These are phyloP conservation scores for Aspergillus japonicus DNA, from an alignment of 2,329 filamentous ascomycete species.

Conservation along the genomic window DNA sequence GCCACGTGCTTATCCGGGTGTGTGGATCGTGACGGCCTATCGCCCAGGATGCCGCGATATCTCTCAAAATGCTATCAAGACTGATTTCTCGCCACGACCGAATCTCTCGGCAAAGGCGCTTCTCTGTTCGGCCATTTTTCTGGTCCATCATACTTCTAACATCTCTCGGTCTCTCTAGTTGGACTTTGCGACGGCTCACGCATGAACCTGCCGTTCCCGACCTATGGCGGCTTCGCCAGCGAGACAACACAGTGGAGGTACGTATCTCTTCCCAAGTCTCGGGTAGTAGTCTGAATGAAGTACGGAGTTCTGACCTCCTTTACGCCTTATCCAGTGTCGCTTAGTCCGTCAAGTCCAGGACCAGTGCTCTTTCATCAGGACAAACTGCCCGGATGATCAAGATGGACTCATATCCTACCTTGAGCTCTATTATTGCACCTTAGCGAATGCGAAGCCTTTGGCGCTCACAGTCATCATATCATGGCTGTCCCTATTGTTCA, in stretches of 20 bases:
- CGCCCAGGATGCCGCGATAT: conserved; percentile 29
- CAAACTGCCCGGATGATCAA: conserved; percentile 84
- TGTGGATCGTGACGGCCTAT: background rate
- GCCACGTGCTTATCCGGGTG: background rate
- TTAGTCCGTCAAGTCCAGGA: conserved; percentile 74
- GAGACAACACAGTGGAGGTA: conserved; percentile 31
- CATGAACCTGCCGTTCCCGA: conserved; percentile 3
- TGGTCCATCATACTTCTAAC: conserved; percentile 42
- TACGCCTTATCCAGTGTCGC: conserved; percentile 60
- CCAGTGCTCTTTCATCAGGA: conserved; percentile 80
- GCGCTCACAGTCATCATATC: conserved; percentile 75
- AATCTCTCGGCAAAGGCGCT: conserved; percentile 28
- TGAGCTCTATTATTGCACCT: conserved; percentile 81
- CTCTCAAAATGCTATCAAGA: conserved; percentile 26
- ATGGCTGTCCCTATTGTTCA: conserved; percentile 90
- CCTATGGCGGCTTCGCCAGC: conserved; percentile 15
- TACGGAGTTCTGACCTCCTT: background rate
- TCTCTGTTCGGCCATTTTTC: conserved; percentile 49
- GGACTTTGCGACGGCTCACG: conserved; percentile 17
- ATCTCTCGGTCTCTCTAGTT: conserved; percentile 32
- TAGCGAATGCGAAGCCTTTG: conserved; percentile 66
- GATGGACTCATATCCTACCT: conserved; percentile 88
- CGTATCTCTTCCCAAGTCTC: background rate
- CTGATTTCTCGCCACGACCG: conserved; percentile 23
- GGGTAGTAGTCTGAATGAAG: background rate